A percentile compares a stretch with the other conserved stretches of the same genome.
Conservation (phyloP, 164 flowering plant genomes). For the Umbilicus rupestris region DNA sequence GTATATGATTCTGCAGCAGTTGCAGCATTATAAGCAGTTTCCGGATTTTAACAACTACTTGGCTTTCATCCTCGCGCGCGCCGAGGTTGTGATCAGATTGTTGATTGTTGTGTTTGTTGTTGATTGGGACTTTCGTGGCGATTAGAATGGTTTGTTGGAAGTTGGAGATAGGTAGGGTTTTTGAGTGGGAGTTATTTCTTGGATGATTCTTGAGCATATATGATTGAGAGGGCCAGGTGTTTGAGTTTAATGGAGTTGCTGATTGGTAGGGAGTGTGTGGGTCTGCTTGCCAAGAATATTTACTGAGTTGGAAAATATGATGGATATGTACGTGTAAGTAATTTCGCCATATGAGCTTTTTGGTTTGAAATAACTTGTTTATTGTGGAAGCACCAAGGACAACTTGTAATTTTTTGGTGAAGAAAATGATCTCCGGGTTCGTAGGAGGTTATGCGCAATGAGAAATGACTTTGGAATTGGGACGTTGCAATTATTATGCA, state of each 20-base stretch:
- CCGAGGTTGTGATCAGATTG: conserved; percentile 44
- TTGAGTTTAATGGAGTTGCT: neutral
- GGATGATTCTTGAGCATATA: too few relatives aligned
- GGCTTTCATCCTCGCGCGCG: conserved; percentile 76
- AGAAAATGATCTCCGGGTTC: too few relatives aligned
- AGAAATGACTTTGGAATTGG: neutral
- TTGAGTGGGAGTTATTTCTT: too few relatives aligned
- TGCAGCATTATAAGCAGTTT: conserved; percentile 77
- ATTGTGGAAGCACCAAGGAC: neutral
- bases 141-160: neutral
- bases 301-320: neutral
- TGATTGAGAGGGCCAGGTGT: neutral
- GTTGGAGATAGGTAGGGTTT: neutral
- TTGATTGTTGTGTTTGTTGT: too few relatives aligned
- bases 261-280: neutral
- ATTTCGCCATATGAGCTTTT: neutral
- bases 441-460: too few relatives aligned
- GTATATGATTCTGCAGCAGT: conserved; percentile 79
- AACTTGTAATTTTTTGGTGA: too few relatives aligned
- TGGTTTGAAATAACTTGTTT: neutral
- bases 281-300: neutral
- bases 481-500: neutral
- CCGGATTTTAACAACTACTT: conserved; percentile 99
- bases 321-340: neutral
- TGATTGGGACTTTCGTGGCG: neutral